Evolutionary conservation across 2,329 filamentous ascomycete species (phyloP), one percentile per base, ranked within the genome.

Genomic region (Talaromyces sp.): DNA sequence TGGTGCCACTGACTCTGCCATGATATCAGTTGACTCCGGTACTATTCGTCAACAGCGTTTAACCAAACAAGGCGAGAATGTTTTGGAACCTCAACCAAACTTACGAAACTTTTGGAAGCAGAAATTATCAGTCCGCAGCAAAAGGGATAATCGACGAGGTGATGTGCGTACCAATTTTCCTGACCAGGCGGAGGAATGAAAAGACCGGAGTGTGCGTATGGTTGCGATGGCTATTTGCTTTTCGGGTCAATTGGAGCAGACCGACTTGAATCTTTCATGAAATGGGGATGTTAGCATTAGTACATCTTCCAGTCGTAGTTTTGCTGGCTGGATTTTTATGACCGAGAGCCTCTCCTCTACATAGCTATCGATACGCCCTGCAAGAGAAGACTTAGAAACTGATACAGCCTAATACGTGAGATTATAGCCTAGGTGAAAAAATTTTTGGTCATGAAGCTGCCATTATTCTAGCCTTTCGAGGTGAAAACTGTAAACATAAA

Each of bases 381-480:
- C 33, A n/a, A n/a, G 6, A 17, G 3, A n/a, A 50, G 15, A 31
- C 25, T 17, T 47, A 4, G 43, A 27, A 6, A 3, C 15, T 35
- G 10, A 7, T 56, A 39, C 11, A 37, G 50, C 52, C 33, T 37
- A 56, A n/a, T 56, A 25, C 33, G n/a, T 22, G 22, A 22, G 10
- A 2, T 19, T 19, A 25, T 25, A 39, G 19, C n/a, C 31, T 19
- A 39, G 13, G 2, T 35, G 17, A 56, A 9, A 6, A 50, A 11
- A 56, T 22, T 39, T 37, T 37, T 33, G 47, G 62, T 73, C 70
- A 72, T 75, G 69, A 70, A 62, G 47, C 69, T 76, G 73, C 69
- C 73, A 75, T 75, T 74, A 66, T 63, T 67, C 68, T 73, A 74
- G 68, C 70, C 27, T 76, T 74, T 67, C 68, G 43, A 27, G 58